Evolutionary conservation across 495 filamentous ascomycete genomes (phyloP).

Genomic region (Aspergillus funiculosus): DNA sequence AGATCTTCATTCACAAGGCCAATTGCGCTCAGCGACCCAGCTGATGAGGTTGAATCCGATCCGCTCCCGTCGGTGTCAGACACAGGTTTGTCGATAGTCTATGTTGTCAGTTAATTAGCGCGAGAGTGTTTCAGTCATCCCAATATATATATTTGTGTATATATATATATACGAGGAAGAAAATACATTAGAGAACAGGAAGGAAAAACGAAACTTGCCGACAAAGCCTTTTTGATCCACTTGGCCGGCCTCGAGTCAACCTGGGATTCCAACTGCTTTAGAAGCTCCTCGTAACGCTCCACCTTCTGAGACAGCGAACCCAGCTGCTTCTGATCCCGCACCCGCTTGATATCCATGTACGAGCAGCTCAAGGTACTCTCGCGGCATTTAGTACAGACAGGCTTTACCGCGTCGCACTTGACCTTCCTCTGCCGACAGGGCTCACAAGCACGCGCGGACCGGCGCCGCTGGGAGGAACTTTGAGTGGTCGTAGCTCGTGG

Average conservation of each 20-base stretch:
- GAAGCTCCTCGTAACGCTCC: conserved; percentile 40
- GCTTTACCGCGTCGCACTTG: conserved; percentile 53
- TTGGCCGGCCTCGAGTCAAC: conserved; percentile 25
- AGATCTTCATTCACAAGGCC: conserved; percentile 56
- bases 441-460: conserved; percentile 59
- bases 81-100: not conserved
- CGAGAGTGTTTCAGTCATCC: too few relatives aligned
- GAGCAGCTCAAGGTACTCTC: conserved; percentile 43
- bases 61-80: conserved; percentile 10
- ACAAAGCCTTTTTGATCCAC: conserved; percentile 32
- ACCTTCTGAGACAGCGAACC: conserved; percentile 36
- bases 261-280: conserved; percentile 33
- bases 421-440: conserved; percentile 64
- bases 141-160: too few relatives aligned
- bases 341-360: conserved; percentile 55
- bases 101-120: conserved; percentile 3
- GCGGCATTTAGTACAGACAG: conserved; percentile 49
- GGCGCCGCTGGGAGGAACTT: conserved; percentile 19
- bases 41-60: conserved; percentile 31
- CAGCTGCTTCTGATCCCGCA: conserved; percentile 48
- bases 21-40: conserved; percentile 53
- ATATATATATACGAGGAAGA: not conserved
- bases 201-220: conserved; percentile 24
- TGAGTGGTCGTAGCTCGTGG: conserved; percentile 20
- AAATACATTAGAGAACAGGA: not conserved